Conservation (phyloP, 2,329 filamentous ascomycete genomes). For the Hypoxylon sp. region DNA sequence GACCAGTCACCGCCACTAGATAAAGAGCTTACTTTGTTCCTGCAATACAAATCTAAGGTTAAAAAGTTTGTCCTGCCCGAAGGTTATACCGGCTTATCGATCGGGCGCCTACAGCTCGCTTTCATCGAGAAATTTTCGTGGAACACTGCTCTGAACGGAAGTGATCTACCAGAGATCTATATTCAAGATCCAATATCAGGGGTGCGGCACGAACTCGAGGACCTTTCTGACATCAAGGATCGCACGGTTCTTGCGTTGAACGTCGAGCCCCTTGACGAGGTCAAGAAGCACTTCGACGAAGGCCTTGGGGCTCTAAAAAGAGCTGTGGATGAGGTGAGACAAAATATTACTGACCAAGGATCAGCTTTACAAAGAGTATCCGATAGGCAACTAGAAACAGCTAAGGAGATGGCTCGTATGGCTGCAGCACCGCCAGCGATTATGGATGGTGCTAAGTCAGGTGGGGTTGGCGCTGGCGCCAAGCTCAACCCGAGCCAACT, state of each 20-base stretch:
- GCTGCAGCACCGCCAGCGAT: slow-evolving; percentile 63
- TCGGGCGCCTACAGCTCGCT: slow-evolving; percentile 90
- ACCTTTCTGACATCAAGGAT: slow-evolving; percentile 93
- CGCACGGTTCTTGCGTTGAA: slow-evolving; percentile 95
- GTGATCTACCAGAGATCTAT: slow-evolving; percentile 95
- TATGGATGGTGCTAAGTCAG: slow-evolving; percentile 67
- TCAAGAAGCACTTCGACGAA: slow-evolving; percentile 96
- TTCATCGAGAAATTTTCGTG: slow-evolving; percentile 99
- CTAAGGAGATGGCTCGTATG: slow-evolving; percentile 83
- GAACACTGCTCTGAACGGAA: slow-evolving; percentile 95
- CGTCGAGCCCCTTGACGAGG: slow-evolving; percentile 92
- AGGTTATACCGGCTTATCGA: slow-evolving; percentile 85
- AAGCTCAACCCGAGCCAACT: slow-evolving; percentile 75
- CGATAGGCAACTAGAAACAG: slow-evolving; percentile 89
- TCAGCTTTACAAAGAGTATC: slow-evolving; percentile 87
- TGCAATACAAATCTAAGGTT: slow-evolving; percentile 97
- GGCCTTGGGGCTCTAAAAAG: slow-evolving; percentile 84
- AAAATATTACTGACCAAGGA: slow-evolving; percentile 86
- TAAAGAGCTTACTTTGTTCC: slow-evolving; percentile 92
- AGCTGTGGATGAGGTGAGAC: slow-evolving; percentile 88
- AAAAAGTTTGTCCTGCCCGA: slow-evolving; percentile 94
- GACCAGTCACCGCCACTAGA: slow-evolving; percentile 79
- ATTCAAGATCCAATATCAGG: slow-evolving; percentile 97
- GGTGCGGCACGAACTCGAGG: slow-evolving; percentile 96
- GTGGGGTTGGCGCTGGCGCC: slow-evolving; percentile 51